A percentile compares a stretch with the other conserved stretches of the same genome.
phyloP scores from a whole-genome alignment of 768 basidiomycete species.

The Atractiella rhizophila region DNA sequence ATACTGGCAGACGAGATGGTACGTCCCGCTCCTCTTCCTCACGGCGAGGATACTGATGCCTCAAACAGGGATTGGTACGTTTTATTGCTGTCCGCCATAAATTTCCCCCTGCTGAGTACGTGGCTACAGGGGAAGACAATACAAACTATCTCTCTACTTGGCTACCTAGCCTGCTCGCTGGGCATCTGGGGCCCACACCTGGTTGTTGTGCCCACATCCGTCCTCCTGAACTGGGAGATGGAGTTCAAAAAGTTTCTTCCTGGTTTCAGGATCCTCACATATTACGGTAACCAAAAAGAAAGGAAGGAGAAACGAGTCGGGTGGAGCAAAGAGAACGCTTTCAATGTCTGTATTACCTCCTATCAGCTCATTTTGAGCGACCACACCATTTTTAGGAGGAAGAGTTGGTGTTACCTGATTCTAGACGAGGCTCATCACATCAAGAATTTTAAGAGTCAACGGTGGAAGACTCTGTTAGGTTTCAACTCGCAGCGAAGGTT shows the following conservation, averaged over 20 bases:
- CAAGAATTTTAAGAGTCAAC: slow-evolving; percentile 56
- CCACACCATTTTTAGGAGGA: slow-evolving; percentile 15
- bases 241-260: slow-evolving; percentile 26
- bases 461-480: slow-evolving; percentile 10
- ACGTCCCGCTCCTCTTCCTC: too few species aligned
- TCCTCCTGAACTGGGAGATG: slow-evolving; percentile 24
- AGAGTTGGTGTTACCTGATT: slow-evolving; percentile 61
- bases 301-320: slow-evolving; percentile 34
- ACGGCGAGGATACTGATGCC: neutral
- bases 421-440: slow-evolving; percentile 86
- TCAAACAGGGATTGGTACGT: neutral
- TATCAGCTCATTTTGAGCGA: slow-evolving; percentile 31
- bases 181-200: slow-evolving; percentile 56
- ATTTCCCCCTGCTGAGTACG: neutral
- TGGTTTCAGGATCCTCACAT: slow-evolving; percentile 51
- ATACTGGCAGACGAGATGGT: slow-evolving; percentile 12
- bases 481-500: slow-evolving; percentile 70
- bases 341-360: slow-evolving; percentile 30
- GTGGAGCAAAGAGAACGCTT: slow-evolving; percentile 25
- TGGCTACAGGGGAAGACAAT: slow-evolving; percentile 37
- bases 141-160: slow-evolving; percentile 83
- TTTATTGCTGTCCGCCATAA: neutral
- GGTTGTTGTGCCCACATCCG: slow-evolving; percentile 74
- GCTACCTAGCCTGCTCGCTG: slow-evolving; percentile 45
- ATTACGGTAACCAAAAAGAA: slow-evolving; percentile 63